Evolutionary conservation across 2,329 filamentous ascomycete species (phyloP), one percentile per base, ranked within the genome.

Genomic region (Cladosporium sphaerospermum): DNA sequence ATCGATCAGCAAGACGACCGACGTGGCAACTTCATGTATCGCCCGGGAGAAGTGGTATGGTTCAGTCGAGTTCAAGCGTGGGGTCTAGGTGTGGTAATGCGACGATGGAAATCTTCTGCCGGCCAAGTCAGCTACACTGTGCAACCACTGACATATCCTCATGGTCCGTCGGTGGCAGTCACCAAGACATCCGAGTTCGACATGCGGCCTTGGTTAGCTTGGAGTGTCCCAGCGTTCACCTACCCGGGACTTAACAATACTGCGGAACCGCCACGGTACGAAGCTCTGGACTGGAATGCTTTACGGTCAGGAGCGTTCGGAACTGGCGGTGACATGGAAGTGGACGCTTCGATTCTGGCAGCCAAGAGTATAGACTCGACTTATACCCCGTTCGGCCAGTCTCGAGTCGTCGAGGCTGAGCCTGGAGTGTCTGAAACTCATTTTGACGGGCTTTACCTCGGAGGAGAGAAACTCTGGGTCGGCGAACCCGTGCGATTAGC

Each of bases 391-490:
- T 75, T 80, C 53, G 73, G 76, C 45, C 69, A 65, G n/a, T 65
- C 74, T n/a, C 71, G 71, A 41, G 72, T 67, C 16, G 59, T 64
- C 1, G 61, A 71, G 1, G 65, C 67, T 3, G 63, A 66, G 18
- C 63, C 66, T 6, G 71, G 70, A 11, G 54, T 65, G 2, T 56
- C 55, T 9, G 70, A 76, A 52, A 73, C 75, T 43, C 69, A 74
- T 51, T 82, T 76, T 64, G 76, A 77, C 53, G 78, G 77, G 32
- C 69, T 82, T 46, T 83, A 74, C 62, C 64, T 82, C 0, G 80
- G 80, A 5, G 78, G 75, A 1, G 80, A 83, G 61, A 82, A 82
- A 64, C 71, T 82, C 18, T 83, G 79, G 77, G 66, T 75, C 16
- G 78, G 79, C n/a, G 80, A 83, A 44, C 73, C 78, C 1, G 70